phyloP scores from a whole-genome alignment of 2,329 filamentous ascomycete species.

The Lasiodiplodia sp. region DNA sequence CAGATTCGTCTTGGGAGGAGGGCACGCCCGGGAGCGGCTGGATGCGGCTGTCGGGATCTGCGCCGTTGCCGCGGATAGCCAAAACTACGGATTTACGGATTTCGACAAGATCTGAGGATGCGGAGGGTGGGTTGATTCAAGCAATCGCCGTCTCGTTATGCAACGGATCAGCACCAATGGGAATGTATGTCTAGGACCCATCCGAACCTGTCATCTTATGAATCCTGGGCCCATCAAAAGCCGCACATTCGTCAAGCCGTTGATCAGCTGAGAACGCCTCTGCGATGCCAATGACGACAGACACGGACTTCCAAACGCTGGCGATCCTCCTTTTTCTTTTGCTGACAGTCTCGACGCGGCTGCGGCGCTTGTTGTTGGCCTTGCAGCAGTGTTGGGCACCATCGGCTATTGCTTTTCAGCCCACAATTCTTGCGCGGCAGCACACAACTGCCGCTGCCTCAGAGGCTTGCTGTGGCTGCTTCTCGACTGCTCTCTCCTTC shows the following conservation, averaged over 20 bases:
- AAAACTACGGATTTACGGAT: neutral
- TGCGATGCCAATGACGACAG: neutral
- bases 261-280: neutral
- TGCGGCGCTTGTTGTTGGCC: neutral
- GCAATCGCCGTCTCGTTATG: neutral
- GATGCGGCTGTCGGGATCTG: neutral
- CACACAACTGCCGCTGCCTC: neutral
- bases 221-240: neutral
- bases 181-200: neutral
- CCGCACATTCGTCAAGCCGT: neutral
- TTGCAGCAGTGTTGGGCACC: neutral
- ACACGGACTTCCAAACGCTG: neutral
- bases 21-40: neutral
- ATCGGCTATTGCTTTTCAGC: neutral
- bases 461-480: neutral
- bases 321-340: neutral
- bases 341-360: neutral
- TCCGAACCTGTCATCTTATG: neutral
- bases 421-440: neutral
- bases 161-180: neutral
- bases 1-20: neutral
- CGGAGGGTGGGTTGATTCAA: neutral
- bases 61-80: neutral
- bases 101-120: constrained; percentile 1
- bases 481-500: neutral